Evolutionary conservation across 208 protist species (phyloP).

Genomic region (Leishmania guyanensis): DNA sequence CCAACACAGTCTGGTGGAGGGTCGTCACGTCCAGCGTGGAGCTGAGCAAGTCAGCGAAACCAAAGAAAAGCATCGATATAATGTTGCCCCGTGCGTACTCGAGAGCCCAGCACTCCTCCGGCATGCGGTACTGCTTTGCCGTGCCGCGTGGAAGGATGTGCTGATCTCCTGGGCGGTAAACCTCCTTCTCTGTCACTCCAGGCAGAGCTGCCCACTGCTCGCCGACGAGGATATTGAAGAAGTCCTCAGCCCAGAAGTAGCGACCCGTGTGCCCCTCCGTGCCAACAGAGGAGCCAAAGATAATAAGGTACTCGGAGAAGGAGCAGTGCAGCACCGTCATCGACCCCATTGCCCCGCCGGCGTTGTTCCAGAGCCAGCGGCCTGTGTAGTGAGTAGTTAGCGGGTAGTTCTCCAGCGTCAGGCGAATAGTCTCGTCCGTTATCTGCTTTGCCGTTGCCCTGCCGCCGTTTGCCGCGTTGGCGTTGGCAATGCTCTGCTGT

Average conservation of each 20-base stretch:
- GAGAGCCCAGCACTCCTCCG: conserved; percentile 89
- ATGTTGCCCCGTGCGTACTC: conserved; percentile 93
- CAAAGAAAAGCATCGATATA: conserved; percentile 92
- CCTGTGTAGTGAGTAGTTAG: conserved; percentile 32
- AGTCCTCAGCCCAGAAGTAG: conserved; percentile 84
- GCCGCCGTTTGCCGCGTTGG: conserved; percentile 50
- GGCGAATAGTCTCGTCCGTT: conserved; percentile 63
- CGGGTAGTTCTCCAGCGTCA: conserved; percentile 74
- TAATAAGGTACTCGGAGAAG: conserved; percentile 93
- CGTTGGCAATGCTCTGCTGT: conserved; percentile 62
- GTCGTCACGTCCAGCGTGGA: conserved; percentile 85
- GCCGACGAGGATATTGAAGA: conserved; percentile 91
- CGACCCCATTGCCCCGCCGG: conserved; percentile 91
- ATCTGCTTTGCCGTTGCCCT: conserved; percentile 46
- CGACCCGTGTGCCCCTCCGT: conserved; percentile 92
- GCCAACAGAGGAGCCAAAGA: conserved; percentile 89
- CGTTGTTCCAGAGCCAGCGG: conserved; percentile 91
- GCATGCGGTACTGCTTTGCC: conserved; percentile 92
- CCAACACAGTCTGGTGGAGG: conserved; percentile 63
- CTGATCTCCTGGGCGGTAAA: conserved; percentile 77
- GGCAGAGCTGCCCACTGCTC: conserved; percentile 87
- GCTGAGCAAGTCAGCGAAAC: conserved; percentile 66
- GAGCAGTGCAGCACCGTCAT: conserved; percentile 92
- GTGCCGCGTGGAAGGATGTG: conserved; percentile 66
- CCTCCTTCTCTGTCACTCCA: conserved; percentile 37